Conservation (phyloP, 306 rosid species). For the Prinsepia uniflora region DNA sequence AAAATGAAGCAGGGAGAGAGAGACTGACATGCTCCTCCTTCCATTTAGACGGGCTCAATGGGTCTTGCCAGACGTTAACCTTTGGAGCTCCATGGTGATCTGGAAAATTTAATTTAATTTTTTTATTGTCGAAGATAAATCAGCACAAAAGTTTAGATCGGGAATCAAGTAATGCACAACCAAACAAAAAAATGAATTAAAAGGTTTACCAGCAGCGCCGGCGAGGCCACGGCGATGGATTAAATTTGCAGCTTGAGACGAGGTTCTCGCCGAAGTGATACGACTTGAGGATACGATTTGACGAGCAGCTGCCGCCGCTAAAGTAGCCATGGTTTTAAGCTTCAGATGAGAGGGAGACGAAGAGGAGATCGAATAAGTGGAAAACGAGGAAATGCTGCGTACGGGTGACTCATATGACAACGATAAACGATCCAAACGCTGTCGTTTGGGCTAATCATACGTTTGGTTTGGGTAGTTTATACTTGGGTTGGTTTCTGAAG, state of each 20-base stretch:
- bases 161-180: slow-evolving; percentile 8
- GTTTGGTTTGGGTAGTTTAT: background rate
- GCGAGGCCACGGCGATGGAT: slow-evolving; percentile 79
- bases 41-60: slow-evolving; percentile 90
- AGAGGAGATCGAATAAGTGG: background rate
- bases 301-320: slow-evolving; percentile 67
- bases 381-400: background rate
- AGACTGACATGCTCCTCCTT: slow-evolving; percentile 95
- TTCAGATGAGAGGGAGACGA: slow-evolving; percentile 20
- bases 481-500: background rate
- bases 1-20: background rate
- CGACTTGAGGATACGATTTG: slow-evolving; percentile 59
- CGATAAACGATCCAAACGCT: background rate
- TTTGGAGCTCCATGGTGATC: slow-evolving; percentile 82
- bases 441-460: background rate
- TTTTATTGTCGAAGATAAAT: background rate
- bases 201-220: slow-evolving; percentile 66
- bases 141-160: slow-evolving; percentile 24
- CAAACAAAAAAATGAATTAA: background rate
- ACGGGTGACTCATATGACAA: background rate
- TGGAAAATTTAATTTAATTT: slow-evolving; percentile 32
- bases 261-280: slow-evolving; percentile 40
- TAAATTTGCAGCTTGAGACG: slow-evolving; percentile 40
- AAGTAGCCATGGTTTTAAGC: slow-evolving; percentile 57
- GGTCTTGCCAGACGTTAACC: slow-evolving; percentile 78